phyloP scores from a whole-genome alignment of 257 asterid species.

The Penstemon eatonii region DNA sequence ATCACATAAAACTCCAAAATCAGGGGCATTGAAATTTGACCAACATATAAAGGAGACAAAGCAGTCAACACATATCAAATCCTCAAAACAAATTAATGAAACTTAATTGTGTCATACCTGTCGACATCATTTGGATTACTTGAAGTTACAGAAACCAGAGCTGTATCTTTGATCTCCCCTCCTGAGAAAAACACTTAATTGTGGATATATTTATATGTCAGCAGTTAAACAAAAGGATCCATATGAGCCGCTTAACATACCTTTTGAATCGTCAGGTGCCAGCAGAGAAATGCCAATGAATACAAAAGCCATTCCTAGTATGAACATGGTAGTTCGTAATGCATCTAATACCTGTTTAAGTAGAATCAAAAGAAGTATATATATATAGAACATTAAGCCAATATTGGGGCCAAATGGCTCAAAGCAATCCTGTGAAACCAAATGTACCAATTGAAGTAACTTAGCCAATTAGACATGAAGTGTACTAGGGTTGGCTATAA shows the following conservation, averaged over 20 bases:
- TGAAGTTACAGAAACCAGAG: slow-evolving; percentile 52
- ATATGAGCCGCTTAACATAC: slow-evolving; percentile 35
- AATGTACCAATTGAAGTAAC: not conserved
- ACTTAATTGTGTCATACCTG: slow-evolving; percentile 48
- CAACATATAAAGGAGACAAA: not conserved
- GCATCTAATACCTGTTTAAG: slow-evolving; percentile 81
- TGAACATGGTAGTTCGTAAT: slow-evolving; percentile 84
- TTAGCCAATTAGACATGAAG: slow-evolving; percentile 11
- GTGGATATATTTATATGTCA: slow-evolving; percentile 23
- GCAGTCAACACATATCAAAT: slow-evolving; percentile 7
- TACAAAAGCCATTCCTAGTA: slow-evolving; percentile 86
- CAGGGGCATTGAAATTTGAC: slow-evolving; percentile 15
- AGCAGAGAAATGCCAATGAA: slow-evolving; percentile 92
- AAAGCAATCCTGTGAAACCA: not conserved
- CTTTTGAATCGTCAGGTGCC: slow-evolving; percentile 96
- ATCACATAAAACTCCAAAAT: slow-evolving; percentile 13
- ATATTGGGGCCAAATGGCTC: slow-evolving; percentile 13
- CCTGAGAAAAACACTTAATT: slow-evolving; percentile 43
- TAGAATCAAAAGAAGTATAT: slow-evolving; percentile 11
- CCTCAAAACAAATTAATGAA: slow-evolving; percentile 3
- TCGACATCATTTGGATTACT: slow-evolving; percentile 56
- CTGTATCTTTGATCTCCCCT: slow-evolving; percentile 63
- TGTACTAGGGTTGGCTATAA: not conserved
- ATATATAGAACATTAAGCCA: not conserved
- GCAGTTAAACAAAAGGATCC: not conserved